phyloP scores from a whole-genome alignment of 805 yeast genomes.

The Vanderwaltozyma tropicalis region DNA sequence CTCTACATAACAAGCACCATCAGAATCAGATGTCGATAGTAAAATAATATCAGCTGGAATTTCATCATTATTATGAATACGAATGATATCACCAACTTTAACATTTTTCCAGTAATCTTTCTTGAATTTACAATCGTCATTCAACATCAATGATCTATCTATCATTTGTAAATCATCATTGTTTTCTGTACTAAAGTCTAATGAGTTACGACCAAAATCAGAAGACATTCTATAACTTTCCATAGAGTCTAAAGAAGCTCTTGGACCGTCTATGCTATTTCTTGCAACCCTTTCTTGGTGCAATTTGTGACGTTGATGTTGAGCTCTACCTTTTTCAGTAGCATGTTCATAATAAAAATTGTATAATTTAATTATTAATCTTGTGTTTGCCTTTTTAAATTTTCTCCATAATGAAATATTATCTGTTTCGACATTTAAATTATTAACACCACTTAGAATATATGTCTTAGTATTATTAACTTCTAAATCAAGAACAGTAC shows the following conservation, averaged over 20 bases:
- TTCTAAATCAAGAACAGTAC: constrained; percentile 62
- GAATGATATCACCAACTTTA: constrained; percentile 60
- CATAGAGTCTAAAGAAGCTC: constrained; percentile 32
- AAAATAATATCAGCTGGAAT: constrained; percentile 67
- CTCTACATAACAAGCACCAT: constrained; percentile 65
- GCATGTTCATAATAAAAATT: constrained; percentile 27
- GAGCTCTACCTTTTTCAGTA: constrained; percentile 22
- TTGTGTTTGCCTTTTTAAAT: constrained; percentile 46
- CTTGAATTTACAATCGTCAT: constrained; percentile 26
- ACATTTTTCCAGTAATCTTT: constrained; percentile 53
- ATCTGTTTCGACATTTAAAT: constrained; percentile 54
- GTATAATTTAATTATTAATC: constrained; percentile 20
- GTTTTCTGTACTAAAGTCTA: constrained; percentile 45
- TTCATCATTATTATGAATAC: constrained; percentile 66
- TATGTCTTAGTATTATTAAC: constrained; percentile 68
- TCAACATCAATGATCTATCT: constrained; percentile 42
- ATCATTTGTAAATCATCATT: constrained; percentile 47
- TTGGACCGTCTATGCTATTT: constrained; percentile 16
- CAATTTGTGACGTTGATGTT: constrained; percentile 4
- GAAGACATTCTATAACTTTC: constrained; percentile 25
- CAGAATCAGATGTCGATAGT: constrained; percentile 55
- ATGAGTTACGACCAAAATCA: constrained; percentile 28
- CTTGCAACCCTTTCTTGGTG: constrained; percentile 2
- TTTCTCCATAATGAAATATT: constrained; percentile 58
- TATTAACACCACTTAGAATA: constrained; percentile 44